A percentile compares a stretch with the other conserved stretches of the same genome.
Evolutionary conservation across 2,329 filamentous ascomycete species (phyloP).

Genomic region (Pseudopithomyces maydicus): DNA sequence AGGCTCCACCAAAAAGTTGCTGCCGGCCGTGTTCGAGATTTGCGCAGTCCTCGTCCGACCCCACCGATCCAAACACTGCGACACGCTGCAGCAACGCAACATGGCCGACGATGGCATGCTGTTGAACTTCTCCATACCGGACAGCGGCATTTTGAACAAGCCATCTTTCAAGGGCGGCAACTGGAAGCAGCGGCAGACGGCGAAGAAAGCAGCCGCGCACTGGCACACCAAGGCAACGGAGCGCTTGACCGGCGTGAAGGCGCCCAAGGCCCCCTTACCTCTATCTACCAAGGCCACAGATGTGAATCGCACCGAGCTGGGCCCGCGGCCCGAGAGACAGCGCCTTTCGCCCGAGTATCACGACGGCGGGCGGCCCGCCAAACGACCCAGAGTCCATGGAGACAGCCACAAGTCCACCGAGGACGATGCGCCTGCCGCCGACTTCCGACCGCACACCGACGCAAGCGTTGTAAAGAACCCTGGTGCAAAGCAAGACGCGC

Average conservation of each 20-base stretch:
- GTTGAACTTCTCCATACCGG: constrained; percentile 83
- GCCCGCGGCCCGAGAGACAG: constrained; percentile 24
- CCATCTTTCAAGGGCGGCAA: constrained; percentile 81
- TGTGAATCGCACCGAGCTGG: constrained; percentile 37
- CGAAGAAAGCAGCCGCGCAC: constrained; percentile 69
- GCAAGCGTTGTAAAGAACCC: constrained; percentile 31
- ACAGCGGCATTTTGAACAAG: constrained; percentile 67
- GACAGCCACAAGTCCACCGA: constrained; percentile 41
- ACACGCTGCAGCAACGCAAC: constrained; percentile 12
- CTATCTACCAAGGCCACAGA: constrained; percentile 26
- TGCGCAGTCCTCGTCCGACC: constrained; percentile 8
- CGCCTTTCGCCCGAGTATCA: constrained; percentile 20
- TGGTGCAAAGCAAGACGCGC: constrained; percentile 39
- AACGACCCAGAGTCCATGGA: constrained; percentile 43
- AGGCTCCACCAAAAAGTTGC: constrained; percentile 27
- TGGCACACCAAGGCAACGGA: constrained; percentile 52
- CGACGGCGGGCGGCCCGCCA: constrained; percentile 36
- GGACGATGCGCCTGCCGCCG: constrained; percentile 21
- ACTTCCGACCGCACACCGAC: constrained; percentile 39
- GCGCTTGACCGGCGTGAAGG: constrained; percentile 34
- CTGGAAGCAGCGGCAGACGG: constrained; percentile 87
- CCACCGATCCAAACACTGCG: constrained; percentile 1
- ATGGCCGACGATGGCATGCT: constrained; percentile 98
- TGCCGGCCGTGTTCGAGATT: background rate
- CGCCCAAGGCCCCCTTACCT: constrained; percentile 14